These are phyloP conservation scores for Ophiostoma ips DNA, from an alignment of 2,329 filamentous ascomycete genomes.

Conservation along the genomic window DNA sequence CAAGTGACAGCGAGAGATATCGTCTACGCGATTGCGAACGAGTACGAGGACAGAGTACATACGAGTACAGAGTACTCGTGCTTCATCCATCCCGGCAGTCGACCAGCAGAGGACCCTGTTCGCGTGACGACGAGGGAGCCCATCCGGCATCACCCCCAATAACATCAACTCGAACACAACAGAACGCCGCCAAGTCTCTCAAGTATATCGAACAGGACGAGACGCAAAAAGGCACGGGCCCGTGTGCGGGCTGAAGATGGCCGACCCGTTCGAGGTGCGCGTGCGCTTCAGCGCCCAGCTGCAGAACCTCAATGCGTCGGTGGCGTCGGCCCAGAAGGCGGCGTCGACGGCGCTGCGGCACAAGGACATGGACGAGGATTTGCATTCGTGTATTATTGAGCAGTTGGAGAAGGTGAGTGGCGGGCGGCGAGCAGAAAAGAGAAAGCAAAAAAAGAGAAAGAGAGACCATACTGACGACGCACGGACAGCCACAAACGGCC, in stretches of 20 bases:
- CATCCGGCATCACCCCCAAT: no score
- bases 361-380: conserved; percentile 87
- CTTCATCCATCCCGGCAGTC: no score
- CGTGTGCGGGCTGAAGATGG: conserved; percentile 24
- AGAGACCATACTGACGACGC: no score
- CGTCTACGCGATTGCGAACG: no score
- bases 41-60: no score
- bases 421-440: neutral
- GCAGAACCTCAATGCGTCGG: conserved; percentile 79
- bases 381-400: conserved; percentile 94
- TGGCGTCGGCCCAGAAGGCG: conserved; percentile 79
- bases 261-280: conserved; percentile 92
- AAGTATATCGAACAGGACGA: neutral
- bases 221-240: neutral
- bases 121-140: no score
- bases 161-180: no score
- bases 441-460: conserved; percentile 5
- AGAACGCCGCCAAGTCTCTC: no score
- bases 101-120: no score
- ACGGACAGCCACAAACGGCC: conserved; percentile 47
- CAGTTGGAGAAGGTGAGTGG: conserved; percentile 65
- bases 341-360: conserved; percentile 92
- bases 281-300: conserved; percentile 91
- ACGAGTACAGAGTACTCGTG: no score
- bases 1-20: no score